Evolutionary conservation across 768 basidiomycete genomes (phyloP).

Genomic region (Russula foetens): DNA sequence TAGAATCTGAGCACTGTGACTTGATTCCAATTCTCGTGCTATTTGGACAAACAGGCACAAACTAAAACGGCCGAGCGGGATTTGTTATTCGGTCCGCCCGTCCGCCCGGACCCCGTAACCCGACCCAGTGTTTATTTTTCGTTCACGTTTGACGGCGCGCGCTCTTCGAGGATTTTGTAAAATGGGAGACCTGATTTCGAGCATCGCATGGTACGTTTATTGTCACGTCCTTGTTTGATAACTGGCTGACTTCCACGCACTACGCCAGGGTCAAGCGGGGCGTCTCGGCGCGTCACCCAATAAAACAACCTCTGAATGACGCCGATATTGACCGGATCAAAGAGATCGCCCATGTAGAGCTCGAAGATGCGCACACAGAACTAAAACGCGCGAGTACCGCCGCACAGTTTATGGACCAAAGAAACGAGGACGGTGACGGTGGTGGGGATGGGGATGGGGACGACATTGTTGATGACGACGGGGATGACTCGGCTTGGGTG

Average conservation of each 20-base stretch:
- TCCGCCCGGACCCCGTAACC: background rate
- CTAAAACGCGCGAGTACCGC: slow-evolving; percentile 75
- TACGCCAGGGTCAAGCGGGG: slow-evolving; percentile 70
- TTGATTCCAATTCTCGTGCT: background rate
- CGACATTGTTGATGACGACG: slow-evolving; percentile 40
- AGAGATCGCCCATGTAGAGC: slow-evolving; percentile 74
- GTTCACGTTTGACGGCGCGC: too few relatives aligned
- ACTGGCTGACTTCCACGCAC: slow-evolving; percentile 9
- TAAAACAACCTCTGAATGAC: slow-evolving; percentile 87
- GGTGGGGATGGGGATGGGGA: slow-evolving; percentile 47
- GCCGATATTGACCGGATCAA: slow-evolving; percentile 86
- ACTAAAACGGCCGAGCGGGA: too few relatives aligned
- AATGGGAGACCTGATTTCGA: slow-evolving; percentile 16
- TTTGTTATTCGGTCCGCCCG: too few relatives aligned
- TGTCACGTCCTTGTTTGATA: background rate
- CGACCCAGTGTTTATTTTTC: too few relatives aligned
- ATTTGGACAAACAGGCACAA: too few relatives aligned
- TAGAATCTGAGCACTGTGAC: background rate
- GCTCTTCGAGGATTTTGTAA: background rate
- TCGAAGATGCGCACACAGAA: slow-evolving; percentile 85
- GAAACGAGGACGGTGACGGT: slow-evolving; percentile 56
- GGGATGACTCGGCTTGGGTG: slow-evolving; percentile 60
- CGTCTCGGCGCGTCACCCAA: slow-evolving; percentile 61
- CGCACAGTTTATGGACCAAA: slow-evolving; percentile 60
- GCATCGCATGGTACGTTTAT: slow-evolving; percentile 1